These are phyloP conservation scores for Yamadazyma jaroonii DNA, from an alignment of 1,139 yeast species.

Conservation along the genomic window DNA sequence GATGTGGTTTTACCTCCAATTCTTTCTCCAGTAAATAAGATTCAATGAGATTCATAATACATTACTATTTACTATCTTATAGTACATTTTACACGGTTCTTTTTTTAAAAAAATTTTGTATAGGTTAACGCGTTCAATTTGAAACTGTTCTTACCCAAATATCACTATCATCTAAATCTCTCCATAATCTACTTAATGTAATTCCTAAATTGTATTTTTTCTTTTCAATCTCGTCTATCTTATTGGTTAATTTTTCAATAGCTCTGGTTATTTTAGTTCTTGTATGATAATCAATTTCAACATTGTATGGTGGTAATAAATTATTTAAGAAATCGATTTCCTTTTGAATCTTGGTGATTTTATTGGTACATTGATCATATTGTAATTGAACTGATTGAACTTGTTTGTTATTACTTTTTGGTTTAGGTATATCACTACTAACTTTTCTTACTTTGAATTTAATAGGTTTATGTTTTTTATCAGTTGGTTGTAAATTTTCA, in stretches of 20 bases:
- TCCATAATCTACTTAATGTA: conserved; percentile 43
- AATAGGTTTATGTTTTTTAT: conserved; percentile 22
- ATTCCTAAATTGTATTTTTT: conserved; percentile 44
- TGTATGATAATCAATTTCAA: conserved; percentile 44
- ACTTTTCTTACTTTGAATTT: conserved; percentile 45
- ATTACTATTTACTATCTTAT: background rate
- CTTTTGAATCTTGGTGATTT: conserved; percentile 38
- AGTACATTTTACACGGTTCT: no score
- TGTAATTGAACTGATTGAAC: conserved; percentile 30
- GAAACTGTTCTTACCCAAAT: conserved; percentile 38
- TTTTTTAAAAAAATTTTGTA: background rate
- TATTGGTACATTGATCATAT: conserved; percentile 32
- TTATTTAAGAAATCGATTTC: conserved; percentile 39
- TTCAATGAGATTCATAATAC: conserved; percentile 1
- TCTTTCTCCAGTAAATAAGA: conserved; percentile 6
- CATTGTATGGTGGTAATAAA: conserved; percentile 46
- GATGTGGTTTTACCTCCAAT: conserved; percentile 13
- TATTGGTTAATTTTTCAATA: conserved; percentile 39
- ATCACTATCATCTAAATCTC: conserved; percentile 42
- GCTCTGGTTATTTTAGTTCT: conserved; percentile 41
- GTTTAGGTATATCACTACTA: conserved; percentile 27
- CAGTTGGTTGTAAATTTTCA: no score
- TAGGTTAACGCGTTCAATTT: background rate
- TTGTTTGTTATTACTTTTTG: conserved; percentile 11
- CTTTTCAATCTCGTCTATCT: conserved; percentile 43